Evolutionary conservation across 331 rosid species (phyloP).

Genomic region (Ulmus americana): DNA sequence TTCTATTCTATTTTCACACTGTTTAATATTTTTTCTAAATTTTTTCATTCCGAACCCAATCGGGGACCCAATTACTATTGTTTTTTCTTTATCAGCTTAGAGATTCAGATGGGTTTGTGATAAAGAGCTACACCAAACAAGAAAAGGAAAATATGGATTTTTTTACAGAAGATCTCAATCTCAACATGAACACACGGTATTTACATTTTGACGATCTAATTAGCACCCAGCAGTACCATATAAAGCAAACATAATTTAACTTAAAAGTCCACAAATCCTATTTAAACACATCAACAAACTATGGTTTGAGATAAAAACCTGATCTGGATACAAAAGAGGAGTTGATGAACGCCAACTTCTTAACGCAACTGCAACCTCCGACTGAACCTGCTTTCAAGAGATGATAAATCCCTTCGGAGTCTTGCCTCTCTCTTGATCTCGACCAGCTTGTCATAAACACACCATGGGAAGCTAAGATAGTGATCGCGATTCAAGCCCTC

Average conservation of each 20-base stretch:
- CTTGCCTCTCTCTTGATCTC: constrained; percentile 42
- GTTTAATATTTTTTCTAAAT: too few species aligned
- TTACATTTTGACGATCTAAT: not conserved
- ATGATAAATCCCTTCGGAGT: constrained; percentile 13
- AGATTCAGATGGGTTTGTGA: too few species aligned
- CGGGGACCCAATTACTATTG: too few species aligned
- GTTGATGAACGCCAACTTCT: not conserved
- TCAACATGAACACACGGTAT: not conserved
- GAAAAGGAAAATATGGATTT: not conserved
- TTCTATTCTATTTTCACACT: too few species aligned
- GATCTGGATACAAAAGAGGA: not conserved
- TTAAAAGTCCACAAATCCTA: not conserved
- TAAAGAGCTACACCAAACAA: not conserved
- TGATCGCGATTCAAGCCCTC: constrained; percentile 62
- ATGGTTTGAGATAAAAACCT: not conserved
- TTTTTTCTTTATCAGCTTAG: too few species aligned
- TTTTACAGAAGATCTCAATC: not conserved
- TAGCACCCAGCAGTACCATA: not conserved
- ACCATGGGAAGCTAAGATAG: constrained; percentile 83
- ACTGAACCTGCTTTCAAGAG: constrained; percentile 17
- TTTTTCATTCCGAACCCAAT: too few species aligned
- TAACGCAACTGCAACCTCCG: constrained; percentile 20
- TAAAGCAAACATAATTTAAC: not conserved
- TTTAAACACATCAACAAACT: not conserved
- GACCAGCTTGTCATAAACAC: constrained; percentile 50